Evolutionary conservation across 2,329 filamentous ascomycete genomes (phyloP).

Genomic region (Paraphaeosphaeria sporulosa): DNA sequence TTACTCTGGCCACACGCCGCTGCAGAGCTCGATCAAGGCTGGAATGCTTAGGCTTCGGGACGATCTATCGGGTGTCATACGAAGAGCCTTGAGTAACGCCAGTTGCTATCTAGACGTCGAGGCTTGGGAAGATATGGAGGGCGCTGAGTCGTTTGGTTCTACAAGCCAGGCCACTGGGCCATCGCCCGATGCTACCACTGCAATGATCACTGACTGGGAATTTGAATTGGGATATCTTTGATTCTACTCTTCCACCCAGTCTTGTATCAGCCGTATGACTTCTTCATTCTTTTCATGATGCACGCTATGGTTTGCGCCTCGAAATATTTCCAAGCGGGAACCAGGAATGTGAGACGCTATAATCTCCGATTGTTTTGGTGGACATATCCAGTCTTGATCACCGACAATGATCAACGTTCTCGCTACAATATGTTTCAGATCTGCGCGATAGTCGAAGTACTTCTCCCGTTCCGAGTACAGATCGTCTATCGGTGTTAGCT

Average conservation of each 20-base stretch:
- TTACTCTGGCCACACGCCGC: neutral
- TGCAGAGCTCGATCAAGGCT: neutral
- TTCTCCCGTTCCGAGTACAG: constrained; percentile 48
- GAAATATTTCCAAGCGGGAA: constrained; percentile 38
- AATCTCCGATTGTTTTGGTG: constrained; percentile 37
- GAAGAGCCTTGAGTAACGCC: neutral
- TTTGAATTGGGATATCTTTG: constrained; percentile 1
- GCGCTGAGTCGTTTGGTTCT: neutral
- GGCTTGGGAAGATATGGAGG: neutral
- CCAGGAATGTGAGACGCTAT: constrained; percentile 38
- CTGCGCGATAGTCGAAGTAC: constrained; percentile 49
- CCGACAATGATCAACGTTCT: constrained; percentile 50
- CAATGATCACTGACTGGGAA: neutral
- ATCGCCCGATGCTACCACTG: neutral
- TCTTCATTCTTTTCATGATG: constrained; percentile 46
- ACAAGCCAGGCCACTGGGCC: neutral
- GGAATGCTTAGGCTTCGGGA: neutral
- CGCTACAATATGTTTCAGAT: constrained; percentile 40
- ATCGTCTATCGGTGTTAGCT: constrained; percentile 34
- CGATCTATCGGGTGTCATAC: constrained; percentile 1
- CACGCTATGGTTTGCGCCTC: constrained; percentile 48
- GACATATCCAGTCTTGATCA: constrained; percentile 53
- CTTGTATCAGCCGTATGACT: constrained; percentile 28
- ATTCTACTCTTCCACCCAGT: neutral
- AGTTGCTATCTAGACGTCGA: constrained; percentile 9